Evolutionary conservation across 2,329 filamentous ascomycete species (phyloP), one percentile per base, ranked within the genome.

Genomic region (Aspergillus sojae): DNA sequence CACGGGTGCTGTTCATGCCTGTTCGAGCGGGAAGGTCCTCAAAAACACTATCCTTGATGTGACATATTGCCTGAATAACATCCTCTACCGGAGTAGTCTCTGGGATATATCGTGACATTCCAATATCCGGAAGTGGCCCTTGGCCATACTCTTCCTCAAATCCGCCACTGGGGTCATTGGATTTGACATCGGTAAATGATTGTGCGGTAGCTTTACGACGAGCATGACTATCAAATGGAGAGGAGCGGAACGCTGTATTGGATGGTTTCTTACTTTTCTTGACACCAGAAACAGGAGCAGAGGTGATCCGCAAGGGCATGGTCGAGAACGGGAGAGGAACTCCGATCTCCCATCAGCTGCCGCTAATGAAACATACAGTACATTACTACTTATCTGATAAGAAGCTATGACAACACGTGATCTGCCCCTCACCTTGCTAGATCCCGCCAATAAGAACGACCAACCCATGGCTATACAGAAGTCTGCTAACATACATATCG

Each of bases 1-100:
- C 88, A 11, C 85, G 81, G 10, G 82, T 84, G 63, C 85, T 87
- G 70, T 86, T 87, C 86, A 90, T 88, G 4, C 87, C 87, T 0
- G 85, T 81, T 11, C 81, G 79, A 23, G 77, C 77, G 0, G 88
- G 87, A 21, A 89, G 77, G 12, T 83, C 77, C 57, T 82, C 82
- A 68, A 89, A 89, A 79, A 86, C 86, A 34, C 76, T 79, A 16
- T 75, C 75, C 26, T 79, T 81, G 39, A 87, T 82, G 71, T 87
- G 80, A 57, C 80, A 74, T 41, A 89, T 82, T 14, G 84, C 84
- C 67, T 86, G 82, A 9, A 81, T 76, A 5, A 87, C 82, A 74
- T 83, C 81, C 53, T 78, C 75, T 19, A 83, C 80, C 5, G 78
- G 74, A 1, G 82, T 73, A 21, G 83, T 79, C 23, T 80, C 70